Evolutionary conservation across 108 stramenopile species (phyloP).

Genomic region (Stephanodiscus minutulus): DNA sequence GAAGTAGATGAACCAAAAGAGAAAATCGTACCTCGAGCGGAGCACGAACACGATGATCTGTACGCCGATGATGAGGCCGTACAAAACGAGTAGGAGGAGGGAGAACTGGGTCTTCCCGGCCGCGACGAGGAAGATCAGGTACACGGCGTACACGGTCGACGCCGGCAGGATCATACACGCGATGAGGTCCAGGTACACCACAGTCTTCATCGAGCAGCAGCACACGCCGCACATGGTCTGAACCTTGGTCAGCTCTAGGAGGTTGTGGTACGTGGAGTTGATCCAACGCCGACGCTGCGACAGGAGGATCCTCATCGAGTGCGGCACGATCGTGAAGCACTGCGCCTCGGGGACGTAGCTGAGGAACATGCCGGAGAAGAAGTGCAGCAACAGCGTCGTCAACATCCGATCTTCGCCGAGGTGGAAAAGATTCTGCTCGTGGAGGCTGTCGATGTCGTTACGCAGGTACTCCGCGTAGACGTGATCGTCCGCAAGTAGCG

Average conservation of each 20-base stretch:
- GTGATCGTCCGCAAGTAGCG: conserved; percentile 57
- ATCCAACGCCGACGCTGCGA: conserved; percentile 69
- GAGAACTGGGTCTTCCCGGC: conserved; percentile 48
- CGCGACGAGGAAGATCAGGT: conserved; percentile 49
- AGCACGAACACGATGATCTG: conserved; percentile 55
- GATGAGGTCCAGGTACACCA: conserved; percentile 56
- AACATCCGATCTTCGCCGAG: conserved; percentile 67
- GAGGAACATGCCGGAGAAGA: conserved; percentile 55
- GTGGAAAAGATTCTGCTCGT: conserved; percentile 66
- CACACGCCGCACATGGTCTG: conserved; percentile 68
- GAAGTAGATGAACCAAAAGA: conserved; percentile 61
- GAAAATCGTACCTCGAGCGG: conserved; percentile 54
- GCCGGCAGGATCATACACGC: conserved; percentile 65
- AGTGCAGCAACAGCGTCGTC: conserved; percentile 58
- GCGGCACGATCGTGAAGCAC: conserved; percentile 64
- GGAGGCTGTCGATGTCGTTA: conserved; percentile 59
- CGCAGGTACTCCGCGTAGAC: conserved; percentile 60
- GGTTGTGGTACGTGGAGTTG: conserved; percentile 67
- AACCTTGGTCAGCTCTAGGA: conserved; percentile 60
- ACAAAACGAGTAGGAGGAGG: conserved; percentile 47
- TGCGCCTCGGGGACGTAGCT: conserved; percentile 58
- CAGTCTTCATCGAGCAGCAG: conserved; percentile 64
- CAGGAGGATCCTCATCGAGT: conserved; percentile 50
- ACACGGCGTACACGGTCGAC: conserved; percentile 51
- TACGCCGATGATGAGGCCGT: conserved; percentile 52